A percentile compares a stretch with the other conserved stretches of the same genome.
phyloP scores from a whole-genome alignment of 202 grass and related monocot genomes.

The Cymbopogon flexuosus region DNA sequence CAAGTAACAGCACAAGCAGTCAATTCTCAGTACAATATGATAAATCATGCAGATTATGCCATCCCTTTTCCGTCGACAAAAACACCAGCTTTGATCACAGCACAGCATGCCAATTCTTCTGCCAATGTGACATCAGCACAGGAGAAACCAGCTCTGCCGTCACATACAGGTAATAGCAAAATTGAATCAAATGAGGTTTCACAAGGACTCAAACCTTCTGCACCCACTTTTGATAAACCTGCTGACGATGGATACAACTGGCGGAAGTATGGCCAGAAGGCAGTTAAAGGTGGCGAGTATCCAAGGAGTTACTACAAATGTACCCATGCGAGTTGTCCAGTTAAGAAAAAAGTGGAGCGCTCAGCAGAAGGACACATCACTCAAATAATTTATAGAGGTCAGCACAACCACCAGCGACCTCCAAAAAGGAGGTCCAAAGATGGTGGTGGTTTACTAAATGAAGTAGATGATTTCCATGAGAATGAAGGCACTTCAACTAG shows the following conservation, averaged over 20 bases:
- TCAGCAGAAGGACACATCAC: slow-evolving; percentile 69
- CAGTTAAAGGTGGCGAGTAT: slow-evolving; percentile 87
- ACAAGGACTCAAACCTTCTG: slow-evolving; percentile 45
- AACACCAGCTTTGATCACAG: slow-evolving; percentile 25
- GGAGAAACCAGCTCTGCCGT: slow-evolving; percentile 30
- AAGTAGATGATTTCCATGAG: slow-evolving; percentile 44
- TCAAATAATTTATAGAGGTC: slow-evolving; percentile 90
- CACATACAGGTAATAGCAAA: slow-evolving; percentile 31
- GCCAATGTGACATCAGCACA: slow-evolving; percentile 26
- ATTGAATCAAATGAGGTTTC: slow-evolving; percentile 49
- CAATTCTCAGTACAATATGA: slow-evolving; percentile 58
- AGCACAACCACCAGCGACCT: slow-evolving; percentile 71
- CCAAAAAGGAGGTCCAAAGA: slow-evolving; percentile 75
- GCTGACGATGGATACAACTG: slow-evolving; percentile 82
- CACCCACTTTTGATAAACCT: slow-evolving; percentile 63
- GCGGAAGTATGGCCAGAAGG: slow-evolving; percentile 95
- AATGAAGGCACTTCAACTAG: slow-evolving; percentile 35
- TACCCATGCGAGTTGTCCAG: slow-evolving; percentile 63
- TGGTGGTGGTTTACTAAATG: slow-evolving; percentile 37
- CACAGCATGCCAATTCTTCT: slow-evolving; percentile 38
- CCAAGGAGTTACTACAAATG: slow-evolving; percentile 99
- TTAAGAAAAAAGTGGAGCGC: slow-evolving; percentile 91
- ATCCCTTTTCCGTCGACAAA: slow-evolving; percentile 41
- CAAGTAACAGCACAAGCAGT: slow-evolving; percentile 92
- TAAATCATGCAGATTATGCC: slow-evolving; percentile 42